Base-by-base conservation (phyloP, 441 rosid genomes). In the Mallotus japonicus region DNA sequence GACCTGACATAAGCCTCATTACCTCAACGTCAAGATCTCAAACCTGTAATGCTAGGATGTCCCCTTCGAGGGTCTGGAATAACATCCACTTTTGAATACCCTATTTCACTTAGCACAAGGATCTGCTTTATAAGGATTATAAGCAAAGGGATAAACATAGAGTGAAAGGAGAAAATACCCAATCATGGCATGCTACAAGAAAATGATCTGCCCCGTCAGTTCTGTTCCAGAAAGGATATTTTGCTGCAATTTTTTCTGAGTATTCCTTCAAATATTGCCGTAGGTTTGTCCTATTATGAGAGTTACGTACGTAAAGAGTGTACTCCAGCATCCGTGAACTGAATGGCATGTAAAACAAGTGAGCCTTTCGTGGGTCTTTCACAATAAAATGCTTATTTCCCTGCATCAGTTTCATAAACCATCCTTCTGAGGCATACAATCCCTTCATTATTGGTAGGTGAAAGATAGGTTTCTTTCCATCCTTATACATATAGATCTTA, bases 171-270 rank as follows among this genome's bases (percentile, higher is more conserved):
- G 56, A 50, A 57, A 78, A 54, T 92, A 94, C 99, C 97, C 99
- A 94, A 65, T 94, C 99, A 60, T 92, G 97, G 73, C 97, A 92
- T 53, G 97, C 88, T 75, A 89, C 83, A 54, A 94, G 77, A 75
- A 94, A 89, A 75, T 94, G 99, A 79, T 94, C 99, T 3, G 95
- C 99, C 8, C 99, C 97, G 3, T 32, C 63, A 69, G 89, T 94
- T 34, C 92, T 80, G 88, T 83, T 73, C 83, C 87, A 66, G 83
- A 80, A 53, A 77, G 78, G 74, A 92, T 94, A 47, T 87, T 81
- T 0, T 88, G 97, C 63, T 84, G 75, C 81, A 85, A 88, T 76
- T 83, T 88, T 90, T 61, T 61, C 85, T 9, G 92, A 75, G 37
- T 93, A 93, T 46, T 87, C 96, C 62, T 85, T 82, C 74, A 87